Evolutionary conservation across 1,284 basidiomycete species (phyloP), one percentile per base, ranked within the genome.

Genomic region (Tilletia indica): DNA sequence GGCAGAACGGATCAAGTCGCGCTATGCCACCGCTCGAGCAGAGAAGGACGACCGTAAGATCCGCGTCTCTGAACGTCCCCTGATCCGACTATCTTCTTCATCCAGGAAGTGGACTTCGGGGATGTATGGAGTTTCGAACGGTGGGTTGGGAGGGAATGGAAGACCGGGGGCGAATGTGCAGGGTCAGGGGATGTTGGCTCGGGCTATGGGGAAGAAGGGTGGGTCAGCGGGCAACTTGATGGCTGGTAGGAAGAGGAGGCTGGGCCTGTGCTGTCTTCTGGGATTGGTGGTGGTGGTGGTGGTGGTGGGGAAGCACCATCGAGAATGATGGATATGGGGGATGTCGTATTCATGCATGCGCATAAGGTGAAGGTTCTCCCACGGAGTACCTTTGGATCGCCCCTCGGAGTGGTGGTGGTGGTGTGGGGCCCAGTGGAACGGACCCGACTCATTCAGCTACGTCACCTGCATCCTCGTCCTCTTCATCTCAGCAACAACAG

Each of bases 41-140:
- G 76, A 76, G 67, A 80, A 80, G 64, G 77, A 79, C 3, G 76
- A 76, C 11, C 81, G 78, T 45, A 76, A 76, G 69, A 61, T 78
- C 11, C 73, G 80, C 8, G 77, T 80, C 1, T 72, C 76, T 31
- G 77, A 80, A 39, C 63, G 61, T 19, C 61, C 61, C 34, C 31
- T 64, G 11, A 42, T 64, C 31, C 61, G 61, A 19, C 61, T 64
- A 6, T 54, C 51, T 6, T 19, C 6, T 54, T 45, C 42, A 8
- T 58, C 56, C 21, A n/a, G 34, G 16, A 58, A 21, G 21, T 64
- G 61, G 61, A 64, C 61, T 9, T 39, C 61, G 36, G 61, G 61
- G 12, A 42, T 64, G 38, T 64, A 39, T 16, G 61, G 61, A 9
- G 61, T 42, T 3, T 64, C 61, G 12, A 64, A 64, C n/a, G 61